Evolutionary conservation across 768 basidiomycete species (phyloP).

Genomic region (Dentipellis fragilis): DNA sequence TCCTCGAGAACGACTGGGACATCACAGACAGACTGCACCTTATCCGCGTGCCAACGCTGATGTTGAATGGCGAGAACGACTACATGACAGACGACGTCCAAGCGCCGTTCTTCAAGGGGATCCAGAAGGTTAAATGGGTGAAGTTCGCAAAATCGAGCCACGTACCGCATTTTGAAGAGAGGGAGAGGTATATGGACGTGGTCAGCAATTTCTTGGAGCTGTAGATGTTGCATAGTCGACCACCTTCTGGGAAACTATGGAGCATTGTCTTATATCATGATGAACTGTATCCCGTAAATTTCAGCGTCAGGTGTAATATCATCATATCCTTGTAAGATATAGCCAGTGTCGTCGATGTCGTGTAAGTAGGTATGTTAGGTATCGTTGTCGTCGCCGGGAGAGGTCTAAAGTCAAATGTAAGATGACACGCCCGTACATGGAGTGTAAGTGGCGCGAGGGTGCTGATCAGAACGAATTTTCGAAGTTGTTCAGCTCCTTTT

Average conservation of each 20-base stretch:
- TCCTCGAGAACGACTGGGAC: neutral
- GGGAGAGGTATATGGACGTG: conserved; percentile 23
- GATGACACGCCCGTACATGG: too few species aligned
- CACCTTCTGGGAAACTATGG: too few species aligned
- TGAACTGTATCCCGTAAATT: too few species aligned
- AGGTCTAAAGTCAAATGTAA: too few species aligned
- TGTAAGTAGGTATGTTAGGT: too few species aligned
- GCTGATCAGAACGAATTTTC: neutral
- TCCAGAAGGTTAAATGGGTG: conserved; percentile 24
- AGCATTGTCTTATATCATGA: too few species aligned
- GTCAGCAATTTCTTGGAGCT: conserved; percentile 17
- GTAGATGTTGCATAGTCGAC: too few species aligned
- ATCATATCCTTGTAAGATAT: too few species aligned
- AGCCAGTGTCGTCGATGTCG: too few species aligned
- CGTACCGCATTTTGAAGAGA: conserved; percentile 28
- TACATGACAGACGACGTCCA: conserved; percentile 8
- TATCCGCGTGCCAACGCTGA: conserved; percentile 10
- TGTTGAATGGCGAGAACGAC: conserved; percentile 14
- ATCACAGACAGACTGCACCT: conserved; percentile 9
- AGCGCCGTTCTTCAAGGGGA: conserved; percentile 4
- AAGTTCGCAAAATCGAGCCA: conserved; percentile 30
- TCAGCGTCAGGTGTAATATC: too few species aligned
- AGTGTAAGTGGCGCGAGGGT: too few species aligned
- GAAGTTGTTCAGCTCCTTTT: neutral
- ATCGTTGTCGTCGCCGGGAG: too few species aligned